phyloP scores from a whole-genome alignment of 441 rosid genomes.

The Gossypium trilobum region DNA sequence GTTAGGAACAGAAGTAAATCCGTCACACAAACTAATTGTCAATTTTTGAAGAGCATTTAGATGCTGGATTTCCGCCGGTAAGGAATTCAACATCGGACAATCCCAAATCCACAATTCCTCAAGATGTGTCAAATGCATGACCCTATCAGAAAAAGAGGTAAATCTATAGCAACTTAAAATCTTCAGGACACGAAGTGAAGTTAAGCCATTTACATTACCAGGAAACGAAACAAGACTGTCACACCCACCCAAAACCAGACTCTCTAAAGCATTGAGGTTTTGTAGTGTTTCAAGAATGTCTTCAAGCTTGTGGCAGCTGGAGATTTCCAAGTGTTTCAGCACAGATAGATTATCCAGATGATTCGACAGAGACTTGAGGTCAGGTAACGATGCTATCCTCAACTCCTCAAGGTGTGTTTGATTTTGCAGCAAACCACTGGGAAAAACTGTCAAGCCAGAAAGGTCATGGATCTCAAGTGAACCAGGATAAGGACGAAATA shows the following conservation, averaged over 20 bases:
- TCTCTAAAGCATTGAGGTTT: conserved; percentile 4
- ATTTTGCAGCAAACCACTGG: neutral
- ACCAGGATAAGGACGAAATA: neutral
- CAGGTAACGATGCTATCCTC: neutral
- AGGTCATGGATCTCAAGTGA: neutral
- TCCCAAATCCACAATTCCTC: neutral
- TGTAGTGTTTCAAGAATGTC: neutral
- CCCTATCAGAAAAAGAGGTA: neutral
- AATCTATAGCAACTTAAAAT: accelerated
- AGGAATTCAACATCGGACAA: neutral
- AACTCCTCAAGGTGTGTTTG: neutral
- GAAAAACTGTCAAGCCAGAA: neutral
- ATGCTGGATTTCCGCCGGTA: conserved; percentile 8
- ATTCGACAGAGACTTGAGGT: neutral
- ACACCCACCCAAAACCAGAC: accelerated
- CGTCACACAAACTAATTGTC: neutral
- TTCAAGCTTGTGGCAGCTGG: neutral
- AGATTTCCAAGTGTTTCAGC: neutral
- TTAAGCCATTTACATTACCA: neutral
- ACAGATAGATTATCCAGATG: neutral
- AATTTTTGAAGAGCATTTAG: conserved; percentile 14
- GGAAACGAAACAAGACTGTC: neutral
- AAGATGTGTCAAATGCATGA: neutral
- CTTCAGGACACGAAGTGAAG: neutral
- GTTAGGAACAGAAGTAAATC: conserved; percentile 13